A percentile compares a stretch with the other conserved stretches of the same genome.
These are phyloP conservation scores for Actinomucor elegans DNA, from an alignment of 371 early-diverging fungal species.

Conservation along the genomic window DNA sequence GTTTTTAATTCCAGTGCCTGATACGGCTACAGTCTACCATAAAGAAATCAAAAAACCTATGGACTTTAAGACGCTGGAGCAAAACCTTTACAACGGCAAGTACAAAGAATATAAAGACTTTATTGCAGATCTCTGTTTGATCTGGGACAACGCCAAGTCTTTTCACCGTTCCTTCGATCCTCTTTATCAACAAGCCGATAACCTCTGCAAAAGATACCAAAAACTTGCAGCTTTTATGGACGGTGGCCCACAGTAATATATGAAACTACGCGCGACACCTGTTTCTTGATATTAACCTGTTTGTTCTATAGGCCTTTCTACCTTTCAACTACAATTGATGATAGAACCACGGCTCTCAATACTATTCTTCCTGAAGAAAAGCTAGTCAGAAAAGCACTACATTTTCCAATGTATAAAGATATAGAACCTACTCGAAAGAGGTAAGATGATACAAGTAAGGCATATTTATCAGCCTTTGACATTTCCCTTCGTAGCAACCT, in stretches of 20 bases:
- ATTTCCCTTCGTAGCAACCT: no score
- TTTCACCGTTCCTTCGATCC: slow-evolving; percentile 37
- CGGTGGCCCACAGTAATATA: slow-evolving; percentile 18
- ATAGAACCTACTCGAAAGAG: slow-evolving; percentile 8
- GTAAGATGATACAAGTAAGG: no score
- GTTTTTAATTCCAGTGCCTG: slow-evolving; percentile 40
- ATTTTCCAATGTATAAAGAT: slow-evolving; percentile 20
- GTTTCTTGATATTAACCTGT: not conserved
- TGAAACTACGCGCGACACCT: not conserved
- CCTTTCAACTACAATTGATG: slow-evolving; percentile 3
- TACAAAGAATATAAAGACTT: slow-evolving; percentile 31
- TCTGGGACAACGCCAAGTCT: slow-evolving; percentile 41
- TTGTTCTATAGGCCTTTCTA: slow-evolving; percentile 6
- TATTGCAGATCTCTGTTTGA: slow-evolving; percentile 34
- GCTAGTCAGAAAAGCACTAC: no score
- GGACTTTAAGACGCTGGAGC: slow-evolving; percentile 43
- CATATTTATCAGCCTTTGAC: no score
- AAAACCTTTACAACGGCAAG: slow-evolving; percentile 24
- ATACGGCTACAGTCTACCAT: slow-evolving; percentile 28
- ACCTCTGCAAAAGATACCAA: slow-evolving; percentile 16
- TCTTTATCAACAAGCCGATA: slow-evolving; percentile 33
- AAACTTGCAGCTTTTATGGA: slow-evolving; percentile 5
- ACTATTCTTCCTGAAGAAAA: slow-evolving; percentile 8
- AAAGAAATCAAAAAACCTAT: slow-evolving; percentile 37
- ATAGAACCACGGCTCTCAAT: not conserved